Base-by-base conservation (phyloP, 306 rosid species). In the Bauhinia variegata region DNA sequence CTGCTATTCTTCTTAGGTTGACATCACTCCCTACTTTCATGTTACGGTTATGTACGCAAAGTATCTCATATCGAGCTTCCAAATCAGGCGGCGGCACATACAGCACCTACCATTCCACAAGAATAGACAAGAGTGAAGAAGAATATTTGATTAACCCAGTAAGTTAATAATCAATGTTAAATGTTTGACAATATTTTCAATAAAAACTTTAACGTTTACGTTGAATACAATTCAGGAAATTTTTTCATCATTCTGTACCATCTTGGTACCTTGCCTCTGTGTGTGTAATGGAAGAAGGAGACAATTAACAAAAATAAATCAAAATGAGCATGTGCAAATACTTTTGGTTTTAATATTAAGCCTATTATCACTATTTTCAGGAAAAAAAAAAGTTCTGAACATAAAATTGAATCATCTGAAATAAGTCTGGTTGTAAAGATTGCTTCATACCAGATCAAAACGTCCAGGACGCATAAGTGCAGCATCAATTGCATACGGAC, bases 391-490 rank as follows among this genome's bases (percentile, higher is more conserved):
- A 18, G 54, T 19, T 55, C 33, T 10, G 34, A 47, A 56, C 39
- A 44, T 32, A 68, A 54, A 48, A 28, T 11, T 38, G 36, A 23
- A 23, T 23, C 28, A 23, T 23, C 28, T 44, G 30, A 44, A 74
- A 43, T 7, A 50, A 16, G 32, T 51, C 54, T 51, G 19, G 13
- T 46, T 17, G 60, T 51, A 55, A 19, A 49, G 41, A 41, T 55
- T 60, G 18, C 47, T 71, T 49, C 73, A 58, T 70, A 93, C 98
- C 89, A 76, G 71, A 81, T 88, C 98, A 72, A 93, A 88, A 54
- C 95, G 93, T 36, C 98, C 98, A 0, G 98, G 97, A 51, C 98
- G 95, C 89, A 86, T 87, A 43, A 93, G 89, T 36, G 97, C 98
- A 16, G 87, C 90, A 47, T 93, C 97, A 42, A 93, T 89, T 53